Conservation (phyloP, 2,329 filamentous ascomycete genomes). For the Fusarium kyushuense region DNA sequence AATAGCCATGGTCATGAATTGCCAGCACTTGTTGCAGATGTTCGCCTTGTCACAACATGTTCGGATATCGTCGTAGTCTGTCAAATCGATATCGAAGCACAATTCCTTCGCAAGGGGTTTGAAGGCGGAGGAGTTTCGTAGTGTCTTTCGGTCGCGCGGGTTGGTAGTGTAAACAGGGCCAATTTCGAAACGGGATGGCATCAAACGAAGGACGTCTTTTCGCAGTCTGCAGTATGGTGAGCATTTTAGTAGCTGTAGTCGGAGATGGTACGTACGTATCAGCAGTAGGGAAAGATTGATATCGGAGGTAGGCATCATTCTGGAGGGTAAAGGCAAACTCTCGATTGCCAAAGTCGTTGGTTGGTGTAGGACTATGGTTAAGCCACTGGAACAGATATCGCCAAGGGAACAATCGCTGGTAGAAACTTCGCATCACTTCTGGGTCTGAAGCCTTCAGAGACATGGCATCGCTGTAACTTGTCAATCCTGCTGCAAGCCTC, state of each 20-base stretch:
- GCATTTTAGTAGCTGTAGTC: not conserved
- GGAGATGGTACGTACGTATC: constrained; percentile 59
- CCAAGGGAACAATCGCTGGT: constrained; percentile 95
- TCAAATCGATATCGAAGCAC: constrained; percentile 99
- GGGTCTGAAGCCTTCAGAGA: constrained; percentile 73
- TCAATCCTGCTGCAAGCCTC: not conserved
- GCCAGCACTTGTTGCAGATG: constrained; percentile 95
- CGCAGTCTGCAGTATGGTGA: constrained; percentile 70
- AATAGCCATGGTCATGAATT: constrained; percentile 97
- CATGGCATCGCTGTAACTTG: constrained; percentile 49
- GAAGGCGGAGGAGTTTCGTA: constrained; percentile 85
- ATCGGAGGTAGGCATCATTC: constrained; percentile 91
- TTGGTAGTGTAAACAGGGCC: constrained; percentile 97
- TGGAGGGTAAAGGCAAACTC: constrained; percentile 97
- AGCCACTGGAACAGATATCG: constrained; percentile 97
- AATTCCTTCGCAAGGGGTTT: constrained; percentile 91
- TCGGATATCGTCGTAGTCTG: constrained; percentile 96
- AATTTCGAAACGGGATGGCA: constrained; percentile 96
- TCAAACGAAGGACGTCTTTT: constrained; percentile 88
- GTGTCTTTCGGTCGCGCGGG: constrained; percentile 89
- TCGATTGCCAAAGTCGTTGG: constrained; percentile 89
- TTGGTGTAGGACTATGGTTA: constrained; percentile 89
- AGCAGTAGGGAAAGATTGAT: constrained; percentile 75
- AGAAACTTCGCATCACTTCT: constrained; percentile 91
- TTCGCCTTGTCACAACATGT: constrained; percentile 95